Conservation (phyloP, 1,284 basidiomycete species). For the Apiotrichum domesticum region DNA sequence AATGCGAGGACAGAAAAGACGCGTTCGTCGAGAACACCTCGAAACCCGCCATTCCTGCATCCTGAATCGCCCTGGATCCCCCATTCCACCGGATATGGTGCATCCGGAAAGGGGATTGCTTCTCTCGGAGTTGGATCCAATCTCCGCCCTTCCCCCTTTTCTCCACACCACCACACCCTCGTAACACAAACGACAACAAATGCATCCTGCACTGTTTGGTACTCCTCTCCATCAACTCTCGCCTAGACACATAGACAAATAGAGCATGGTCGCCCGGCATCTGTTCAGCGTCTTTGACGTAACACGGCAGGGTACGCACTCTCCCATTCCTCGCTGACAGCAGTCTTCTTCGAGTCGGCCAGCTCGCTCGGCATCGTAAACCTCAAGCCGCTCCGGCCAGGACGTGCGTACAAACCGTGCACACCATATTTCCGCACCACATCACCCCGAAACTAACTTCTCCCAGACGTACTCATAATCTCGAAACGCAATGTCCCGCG, state of each 20-base stretch:
- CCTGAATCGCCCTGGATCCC: too few species aligned
- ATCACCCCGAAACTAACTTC: not conserved
- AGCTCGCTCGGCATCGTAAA: constrained; percentile 81
- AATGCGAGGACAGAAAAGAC: too few species aligned
- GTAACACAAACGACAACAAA: not conserved
- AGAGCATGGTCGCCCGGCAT: constrained; percentile 6
- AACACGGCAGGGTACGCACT: constrained; percentile 55
- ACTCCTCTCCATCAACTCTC: not conserved
- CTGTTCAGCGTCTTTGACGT: constrained; percentile 81
- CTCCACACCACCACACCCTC: too few species aligned
- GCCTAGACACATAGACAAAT: not conserved
- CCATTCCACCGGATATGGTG: too few species aligned
- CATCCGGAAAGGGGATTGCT: too few species aligned
- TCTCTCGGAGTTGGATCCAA: too few species aligned
- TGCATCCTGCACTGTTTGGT: too few species aligned
- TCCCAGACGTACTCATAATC: constrained; percentile 76
- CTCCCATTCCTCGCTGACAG: not conserved
- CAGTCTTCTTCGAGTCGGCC: constrained; percentile 64
- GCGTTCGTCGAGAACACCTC: too few species aligned
- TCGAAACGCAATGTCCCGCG: constrained; percentile 70
- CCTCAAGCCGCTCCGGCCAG: constrained; percentile 84
- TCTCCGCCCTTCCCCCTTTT: too few species aligned
- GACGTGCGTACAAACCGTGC: constrained; percentile 58
- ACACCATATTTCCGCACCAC: too few species aligned
- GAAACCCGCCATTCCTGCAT: too few species aligned